These are phyloP conservation scores for Thalassiosira sp. DNA, from an alignment of 352 stramenopile species.

Conservation along the genomic window DNA sequence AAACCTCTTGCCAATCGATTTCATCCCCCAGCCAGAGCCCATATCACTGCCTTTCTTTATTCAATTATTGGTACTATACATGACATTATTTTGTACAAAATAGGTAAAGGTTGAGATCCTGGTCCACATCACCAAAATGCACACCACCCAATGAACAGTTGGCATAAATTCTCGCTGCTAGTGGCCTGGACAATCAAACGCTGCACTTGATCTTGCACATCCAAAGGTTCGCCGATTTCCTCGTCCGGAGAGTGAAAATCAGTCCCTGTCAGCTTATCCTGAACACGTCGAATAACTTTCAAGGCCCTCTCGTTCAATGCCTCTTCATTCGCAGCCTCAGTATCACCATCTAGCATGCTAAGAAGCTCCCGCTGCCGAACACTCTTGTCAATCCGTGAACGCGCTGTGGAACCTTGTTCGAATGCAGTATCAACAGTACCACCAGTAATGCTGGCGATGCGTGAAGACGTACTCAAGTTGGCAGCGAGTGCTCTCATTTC, in stretches of 20 bases:
- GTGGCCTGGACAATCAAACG: conserved; percentile 97
- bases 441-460: conserved; percentile 75
- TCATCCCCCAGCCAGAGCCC: no score
- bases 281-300: conserved; percentile 96
- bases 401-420: conserved; percentile 61
- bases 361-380: conserved; percentile 74
- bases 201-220: conserved; percentile 94
- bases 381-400: conserved; percentile 74
- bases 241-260: conserved; percentile 89
- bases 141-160: conserved; percentile 99
- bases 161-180: conserved; percentile 97
- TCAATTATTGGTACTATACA: background rate
- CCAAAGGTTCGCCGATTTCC: conserved; percentile 65
- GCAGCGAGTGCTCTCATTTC: conserved; percentile 76
- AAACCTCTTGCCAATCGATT: no score
- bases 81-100: background rate
- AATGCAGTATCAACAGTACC: conserved; percentile 40
- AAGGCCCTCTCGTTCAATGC: conserved; percentile 94
- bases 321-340: conserved; percentile 78
- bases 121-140: conserved; percentile 83
- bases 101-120: no score
- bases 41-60: no score
- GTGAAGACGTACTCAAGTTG: conserved; percentile 65
- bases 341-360: conserved; percentile 63
- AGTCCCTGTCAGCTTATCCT: conserved; percentile 97